Percentiles rank a stretch among this genome's conserved stretches.
These are phyloP conservation scores for Dichotomopilus funicola DNA, from an alignment of 2,329 filamentous ascomycete genomes.

Conservation along the genomic window DNA sequence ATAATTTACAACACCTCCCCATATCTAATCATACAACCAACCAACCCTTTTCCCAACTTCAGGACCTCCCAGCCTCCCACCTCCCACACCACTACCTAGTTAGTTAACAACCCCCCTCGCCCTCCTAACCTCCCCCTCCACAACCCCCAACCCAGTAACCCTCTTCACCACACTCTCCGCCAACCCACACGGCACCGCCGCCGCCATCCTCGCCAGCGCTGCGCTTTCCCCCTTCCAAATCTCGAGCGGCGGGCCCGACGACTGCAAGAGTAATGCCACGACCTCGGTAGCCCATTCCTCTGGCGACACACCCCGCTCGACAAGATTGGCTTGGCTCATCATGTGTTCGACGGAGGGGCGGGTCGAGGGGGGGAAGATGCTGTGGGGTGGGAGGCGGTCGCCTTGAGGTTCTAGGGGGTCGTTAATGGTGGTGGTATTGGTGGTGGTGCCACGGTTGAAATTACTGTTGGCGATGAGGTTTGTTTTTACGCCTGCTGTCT, in stretches of 20 bases:
- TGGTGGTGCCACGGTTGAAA: too few species aligned
- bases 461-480: slow-evolving; percentile 25
- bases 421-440: too few species aligned
- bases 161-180: slow-evolving; percentile 21
- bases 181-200: slow-evolving; percentile 18
- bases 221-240: slow-evolving; percentile 24
- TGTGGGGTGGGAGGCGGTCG: slow-evolving; percentile 21
- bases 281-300: slow-evolving; percentile 21
- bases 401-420: not conserved
- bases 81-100: too few species aligned
- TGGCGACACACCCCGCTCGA: slow-evolving; percentile 11
- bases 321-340: slow-evolving; percentile 20
- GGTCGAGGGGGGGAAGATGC: slow-evolving; percentile 21
- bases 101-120: not conserved
- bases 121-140: slow-evolving; percentile 17
- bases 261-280: slow-evolving; percentile 17
- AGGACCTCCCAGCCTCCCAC: too few species aligned
- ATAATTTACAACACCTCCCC: too few species aligned
- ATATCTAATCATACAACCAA: too few species aligned
- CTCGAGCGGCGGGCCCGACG: slow-evolving; percentile 16
- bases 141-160: slow-evolving; percentile 21
- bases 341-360: slow-evolving; percentile 19
- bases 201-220: slow-evolving; percentile 12
- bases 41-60: too few species aligned
- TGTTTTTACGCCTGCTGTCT: slow-evolving; percentile 30